Conservation (phyloP, 371 early-diverging fungal genomes). For the Apophysomyces trapeziformis region DNA sequence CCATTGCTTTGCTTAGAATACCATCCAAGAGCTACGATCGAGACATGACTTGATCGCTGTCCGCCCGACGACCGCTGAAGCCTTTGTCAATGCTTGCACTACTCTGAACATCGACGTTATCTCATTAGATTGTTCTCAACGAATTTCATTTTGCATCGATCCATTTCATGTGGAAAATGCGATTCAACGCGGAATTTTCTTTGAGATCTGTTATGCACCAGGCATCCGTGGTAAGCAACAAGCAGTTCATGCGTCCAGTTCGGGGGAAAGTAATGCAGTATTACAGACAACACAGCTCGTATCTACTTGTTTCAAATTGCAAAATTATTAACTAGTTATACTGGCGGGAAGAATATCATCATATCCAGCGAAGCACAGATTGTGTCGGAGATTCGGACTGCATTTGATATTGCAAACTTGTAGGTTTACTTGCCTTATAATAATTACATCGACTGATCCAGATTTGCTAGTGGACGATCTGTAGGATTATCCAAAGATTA, state of each 20-base stretch:
- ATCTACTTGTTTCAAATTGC: constrained; percentile 31
- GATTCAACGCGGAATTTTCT: constrained; percentile 71
- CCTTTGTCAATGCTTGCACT: constrained; percentile 74
- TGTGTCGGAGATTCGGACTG: constrained; percentile 35
- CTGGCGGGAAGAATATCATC: constrained; percentile 26
- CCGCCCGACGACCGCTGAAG: constrained; percentile 71
- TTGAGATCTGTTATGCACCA: constrained; percentile 83
- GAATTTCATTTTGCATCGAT: constrained; percentile 81
- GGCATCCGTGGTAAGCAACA: constrained; percentile 68
- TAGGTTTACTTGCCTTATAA: constrained; percentile 20
- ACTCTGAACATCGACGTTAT: constrained; percentile 83
- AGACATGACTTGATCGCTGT: constrained; percentile 78
- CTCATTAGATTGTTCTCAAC: constrained; percentile 67
- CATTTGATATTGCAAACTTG: constrained; percentile 41
- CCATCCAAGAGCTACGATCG: constrained; percentile 18
- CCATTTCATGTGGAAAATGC: constrained; percentile 45
- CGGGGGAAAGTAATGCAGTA: background rate
- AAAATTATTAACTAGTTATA: constrained; percentile 30
- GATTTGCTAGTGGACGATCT: constrained; percentile 31
- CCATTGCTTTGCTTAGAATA: constrained; percentile 19
- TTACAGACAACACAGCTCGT: constrained; percentile 37
- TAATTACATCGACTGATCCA: background rate
- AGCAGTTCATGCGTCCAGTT: background rate
- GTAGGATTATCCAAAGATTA: constrained; percentile 45
- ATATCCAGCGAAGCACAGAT: constrained; percentile 37